phyloP scores from a whole-genome alignment of 176 grass and related monocot species.

The Poa annua region DNA sequence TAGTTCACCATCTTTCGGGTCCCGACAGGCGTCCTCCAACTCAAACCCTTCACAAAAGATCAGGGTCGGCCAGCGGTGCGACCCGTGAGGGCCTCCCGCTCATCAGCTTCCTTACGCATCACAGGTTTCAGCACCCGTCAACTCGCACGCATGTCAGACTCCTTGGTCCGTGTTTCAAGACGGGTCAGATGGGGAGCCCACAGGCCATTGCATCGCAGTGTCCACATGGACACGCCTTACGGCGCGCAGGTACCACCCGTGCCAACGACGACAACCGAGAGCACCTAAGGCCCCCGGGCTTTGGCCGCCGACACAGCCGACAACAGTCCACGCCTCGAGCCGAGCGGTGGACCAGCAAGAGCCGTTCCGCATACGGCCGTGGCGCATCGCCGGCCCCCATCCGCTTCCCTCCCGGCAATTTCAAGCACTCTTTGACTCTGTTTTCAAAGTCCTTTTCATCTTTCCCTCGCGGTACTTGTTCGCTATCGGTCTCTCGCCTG shows the following conservation, averaged over 20 bases:
- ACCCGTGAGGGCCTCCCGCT: conserved; percentile 23
- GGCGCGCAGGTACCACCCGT: background rate
- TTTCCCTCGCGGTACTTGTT: conserved; percentile 54
- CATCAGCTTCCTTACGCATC: too few relatives aligned
- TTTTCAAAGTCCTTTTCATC: conserved; percentile 70
- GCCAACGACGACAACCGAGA: background rate
- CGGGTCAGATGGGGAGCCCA: conserved; percentile 47
- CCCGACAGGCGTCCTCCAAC: conserved; percentile 67
- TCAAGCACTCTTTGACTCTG: conserved; percentile 73
- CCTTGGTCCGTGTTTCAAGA: conserved; percentile 88
- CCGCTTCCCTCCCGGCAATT: conserved; percentile 74
- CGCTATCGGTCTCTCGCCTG: conserved; percentile 53
- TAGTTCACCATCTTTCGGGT: conserved; percentile 76
- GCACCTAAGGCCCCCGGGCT: background rate
- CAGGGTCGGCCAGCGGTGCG: conserved; percentile 61
- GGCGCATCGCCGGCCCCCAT: conserved; percentile 61
- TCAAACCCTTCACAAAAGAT: conserved; percentile 85
- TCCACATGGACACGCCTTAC: background rate
- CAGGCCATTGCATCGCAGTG: background rate
- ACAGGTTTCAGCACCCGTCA: too few relatives aligned
- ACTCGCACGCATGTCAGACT: conserved; percentile 56
- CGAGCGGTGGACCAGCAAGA: too few relatives aligned
- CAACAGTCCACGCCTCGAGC: too few relatives aligned
- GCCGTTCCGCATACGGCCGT: background rate
- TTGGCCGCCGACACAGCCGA: too few relatives aligned